phyloP scores from a whole-genome alignment of 2,329 filamentous ascomycete species.

The Boeremia lycopersici region DNA sequence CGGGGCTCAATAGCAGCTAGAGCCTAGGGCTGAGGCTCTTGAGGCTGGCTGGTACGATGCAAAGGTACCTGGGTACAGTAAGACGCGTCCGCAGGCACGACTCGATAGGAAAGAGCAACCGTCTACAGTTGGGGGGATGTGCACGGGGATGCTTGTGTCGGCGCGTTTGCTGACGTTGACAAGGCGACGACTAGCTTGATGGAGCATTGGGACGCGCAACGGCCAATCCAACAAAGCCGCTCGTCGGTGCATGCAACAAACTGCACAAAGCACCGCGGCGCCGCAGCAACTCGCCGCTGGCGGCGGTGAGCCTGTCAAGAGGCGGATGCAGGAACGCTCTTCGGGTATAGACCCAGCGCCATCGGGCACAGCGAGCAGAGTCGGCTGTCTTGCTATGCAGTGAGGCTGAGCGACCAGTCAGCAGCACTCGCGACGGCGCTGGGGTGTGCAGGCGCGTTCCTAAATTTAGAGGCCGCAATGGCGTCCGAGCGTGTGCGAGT shows the following conservation, averaged over 20 bases:
- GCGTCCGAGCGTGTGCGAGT: constrained; percentile 6
- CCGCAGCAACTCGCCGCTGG: constrained; percentile 1
- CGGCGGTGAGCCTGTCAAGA: constrained; percentile 16
- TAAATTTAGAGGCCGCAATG: constrained; percentile 28
- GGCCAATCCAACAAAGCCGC: constrained; percentile 11
- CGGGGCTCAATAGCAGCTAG: constrained; percentile 6
- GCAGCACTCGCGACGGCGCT: constrained; percentile 24
- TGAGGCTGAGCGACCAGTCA: constrained; percentile 36
- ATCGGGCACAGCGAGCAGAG: constrained; percentile 10
- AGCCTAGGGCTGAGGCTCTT: constrained; percentile 2
- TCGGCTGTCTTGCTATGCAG: constrained; percentile 8
- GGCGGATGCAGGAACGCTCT: constrained; percentile 8
- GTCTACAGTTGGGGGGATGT: constrained; percentile 5
- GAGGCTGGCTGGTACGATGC: constrained; percentile 4
- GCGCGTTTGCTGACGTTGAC: constrained; percentile 19
- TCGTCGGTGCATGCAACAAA: constrained; percentile 8
- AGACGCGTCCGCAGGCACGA: background rate
- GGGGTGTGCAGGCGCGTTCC: constrained; percentile 16
- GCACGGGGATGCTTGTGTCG: constrained; percentile 10
- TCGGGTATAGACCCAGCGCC: constrained; percentile 12
- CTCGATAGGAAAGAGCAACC: background rate
- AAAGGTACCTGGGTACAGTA: constrained; percentile 6
- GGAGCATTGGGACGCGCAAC: constrained; percentile 14
- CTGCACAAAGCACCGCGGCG: constrained; percentile 7
- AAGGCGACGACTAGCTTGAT: constrained; percentile 17